These are phyloP conservation scores for Cystobasidium ongulense DNA, from an alignment of 768 basidiomycete genomes.

Conservation along the genomic window DNA sequence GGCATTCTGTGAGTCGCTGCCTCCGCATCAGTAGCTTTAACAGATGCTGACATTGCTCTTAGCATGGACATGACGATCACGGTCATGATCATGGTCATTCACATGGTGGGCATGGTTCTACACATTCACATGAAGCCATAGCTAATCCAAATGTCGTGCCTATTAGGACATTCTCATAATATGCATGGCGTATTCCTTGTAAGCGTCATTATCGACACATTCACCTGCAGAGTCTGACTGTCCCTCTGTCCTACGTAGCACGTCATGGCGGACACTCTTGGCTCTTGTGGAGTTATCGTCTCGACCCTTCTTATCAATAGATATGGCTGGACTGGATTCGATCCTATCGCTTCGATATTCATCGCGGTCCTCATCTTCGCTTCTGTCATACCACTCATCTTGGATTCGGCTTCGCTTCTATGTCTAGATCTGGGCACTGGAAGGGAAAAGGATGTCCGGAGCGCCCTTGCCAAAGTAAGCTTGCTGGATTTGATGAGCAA, in stretches of 20 bases:
- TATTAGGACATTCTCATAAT: constrained; percentile 69
- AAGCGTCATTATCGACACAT: constrained; percentile 14
- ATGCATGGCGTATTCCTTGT: constrained; percentile 84
- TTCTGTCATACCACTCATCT: constrained; percentile 86
- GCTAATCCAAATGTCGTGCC: not conserved
- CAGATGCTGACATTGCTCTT: not conserved
- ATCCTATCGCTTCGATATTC: constrained; percentile 93
- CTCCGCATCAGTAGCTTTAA: not conserved
- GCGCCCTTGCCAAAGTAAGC: constrained; percentile 45
- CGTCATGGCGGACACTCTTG: constrained; percentile 93
- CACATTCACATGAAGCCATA: not conserved
- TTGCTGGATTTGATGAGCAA: not conserved
- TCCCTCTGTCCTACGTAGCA: constrained; percentile 49
- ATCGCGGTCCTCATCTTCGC: constrained; percentile 91
- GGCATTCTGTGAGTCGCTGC: constrained; percentile 20
- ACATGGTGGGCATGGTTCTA: not conserved
- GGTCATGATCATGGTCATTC: constrained; percentile 28
- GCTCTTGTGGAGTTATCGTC: constrained; percentile 94
- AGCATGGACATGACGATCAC: constrained; percentile 36
- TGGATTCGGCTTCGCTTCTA: constrained; percentile 83
- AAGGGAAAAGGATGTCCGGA: constrained; percentile 46
- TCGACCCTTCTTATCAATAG: constrained; percentile 90
- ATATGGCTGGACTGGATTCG: constrained; percentile 98
- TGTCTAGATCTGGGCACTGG: constrained; percentile 68
- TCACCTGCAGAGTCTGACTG: not conserved